Evolutionary conservation across 805 yeast genomes (phyloP), one percentile per base, ranked within the genome.

Genomic region (Lipomyces mesembrius): DNA sequence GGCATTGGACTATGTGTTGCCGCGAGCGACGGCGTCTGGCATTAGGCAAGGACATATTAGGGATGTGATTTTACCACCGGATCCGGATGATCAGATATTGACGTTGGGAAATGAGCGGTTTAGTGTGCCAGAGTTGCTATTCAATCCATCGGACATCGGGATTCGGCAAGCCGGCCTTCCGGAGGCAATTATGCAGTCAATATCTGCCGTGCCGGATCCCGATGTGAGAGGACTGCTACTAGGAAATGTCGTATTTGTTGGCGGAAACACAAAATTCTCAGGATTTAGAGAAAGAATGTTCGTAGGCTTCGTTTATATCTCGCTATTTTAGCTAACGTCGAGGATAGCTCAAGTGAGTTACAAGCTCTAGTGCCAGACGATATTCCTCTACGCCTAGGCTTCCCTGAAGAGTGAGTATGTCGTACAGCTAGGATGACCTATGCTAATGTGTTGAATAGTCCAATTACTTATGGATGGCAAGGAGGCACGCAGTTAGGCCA

Each of bases 31-130:
- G 1, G 88, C 92, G 7, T 84, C 88, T 56, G 27, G 72, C 62
- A 52, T 71, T 74, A 34, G 64, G 63, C 81, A 87, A 9, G 99
- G 99, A 0, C 89, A 87, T 73, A 86, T 90, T 0, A 77, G 82
- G 6, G 79, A 82, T 8, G 69, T 71, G 7, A 69, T 71, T 46
- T 74, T 71, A 4, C 55, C 57, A 3, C 35, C 34, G 17, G 61
- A 58, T 25, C 61, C 67, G 71, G 76, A 67, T 34, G 74, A 72
- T 22, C 97, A 93, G 76, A 82, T 88, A 0, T 79, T 94, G 49
- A 79, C 83, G 60, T 81, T 95, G 5, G 83, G 82, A 32, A 98
- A 94, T 76, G 99, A 95, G 77, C 79, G 97, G 64, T 94, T 95
- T 77, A 83, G 91, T 1, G 85, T 90, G 1, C 97, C 98, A 0